phyloP scores from a whole-genome alignment of 2,329 filamentous ascomycete genomes.

The Cryphonectria radicalis region DNA sequence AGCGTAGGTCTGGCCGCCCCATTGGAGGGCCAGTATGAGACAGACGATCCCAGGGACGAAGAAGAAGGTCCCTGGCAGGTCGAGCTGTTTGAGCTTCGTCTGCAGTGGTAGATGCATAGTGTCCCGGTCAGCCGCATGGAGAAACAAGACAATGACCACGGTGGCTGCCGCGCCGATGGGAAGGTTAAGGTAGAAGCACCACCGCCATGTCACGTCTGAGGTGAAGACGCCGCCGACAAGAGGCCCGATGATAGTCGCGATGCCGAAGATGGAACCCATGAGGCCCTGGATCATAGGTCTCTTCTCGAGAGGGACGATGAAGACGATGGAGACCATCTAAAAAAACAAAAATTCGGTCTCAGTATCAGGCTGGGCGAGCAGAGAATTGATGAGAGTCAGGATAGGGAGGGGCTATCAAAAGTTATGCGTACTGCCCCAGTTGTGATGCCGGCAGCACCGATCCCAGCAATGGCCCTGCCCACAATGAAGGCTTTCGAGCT shows the following conservation, averaged over 20 bases:
- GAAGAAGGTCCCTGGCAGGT: conserved; percentile 30
- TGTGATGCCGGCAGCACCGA: conserved; percentile 36
- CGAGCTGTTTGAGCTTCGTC: conserved; percentile 33
- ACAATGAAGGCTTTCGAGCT: conserved; percentile 36
- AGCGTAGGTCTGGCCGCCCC: conserved; percentile 34
- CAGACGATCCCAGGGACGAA: conserved; percentile 33
- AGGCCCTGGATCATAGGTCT: conserved; percentile 14
- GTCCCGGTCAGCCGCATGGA: conserved; percentile 28
- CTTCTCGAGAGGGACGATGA: background rate
- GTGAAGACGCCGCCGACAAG: conserved; percentile 35
- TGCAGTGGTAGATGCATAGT: conserved; percentile 26
- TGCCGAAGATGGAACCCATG: conserved; percentile 14
- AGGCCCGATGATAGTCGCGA: conserved; percentile 24
- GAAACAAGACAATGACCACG: conserved; percentile 25
- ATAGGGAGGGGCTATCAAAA: background rate
- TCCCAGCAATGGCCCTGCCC: conserved; percentile 35
- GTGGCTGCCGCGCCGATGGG: conserved; percentile 11
- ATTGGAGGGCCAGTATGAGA: conserved; percentile 34
- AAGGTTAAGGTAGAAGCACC: conserved; percentile 34
- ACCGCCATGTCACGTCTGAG: conserved; percentile 34
- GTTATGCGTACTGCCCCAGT: conserved; percentile 32
- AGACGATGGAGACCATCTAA: conserved; percentile 14
- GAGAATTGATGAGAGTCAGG: too few relatives aligned
- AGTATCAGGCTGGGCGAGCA: background rate
- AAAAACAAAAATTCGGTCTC: background rate